phyloP scores from a whole-genome alignment of 1,284 basidiomycete species.

The Farysia itapuensis region DNA sequence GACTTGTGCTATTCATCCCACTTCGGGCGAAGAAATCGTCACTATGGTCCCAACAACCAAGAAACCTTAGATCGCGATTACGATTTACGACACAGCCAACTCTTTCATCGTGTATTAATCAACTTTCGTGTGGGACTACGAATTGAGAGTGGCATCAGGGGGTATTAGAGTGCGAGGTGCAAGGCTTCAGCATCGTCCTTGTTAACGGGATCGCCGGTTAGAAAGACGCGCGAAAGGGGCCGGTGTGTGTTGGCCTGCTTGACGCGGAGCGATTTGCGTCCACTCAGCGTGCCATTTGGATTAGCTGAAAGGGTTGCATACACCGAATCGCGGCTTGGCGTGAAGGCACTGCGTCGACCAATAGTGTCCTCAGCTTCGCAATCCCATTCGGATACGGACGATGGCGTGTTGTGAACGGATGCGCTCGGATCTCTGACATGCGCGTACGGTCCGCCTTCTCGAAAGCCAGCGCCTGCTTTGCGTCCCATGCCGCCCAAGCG shows the following conservation, averaged over 20 bases:
- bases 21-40: conserved; percentile 53
- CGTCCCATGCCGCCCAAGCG: conserved; percentile 25
- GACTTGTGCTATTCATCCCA: conserved; percentile 59
- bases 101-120: neutral
- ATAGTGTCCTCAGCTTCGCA: neutral
- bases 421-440: neutral
- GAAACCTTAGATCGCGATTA: conserved; percentile 8
- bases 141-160: neutral
- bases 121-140: neutral
- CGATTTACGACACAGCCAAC: neutral
- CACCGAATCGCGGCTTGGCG: conserved; percentile 3
- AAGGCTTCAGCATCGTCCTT: conserved; percentile 7
- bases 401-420: neutral
- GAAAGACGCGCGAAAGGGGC: conserved; percentile 31
- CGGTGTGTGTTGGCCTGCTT: conserved; percentile 8
- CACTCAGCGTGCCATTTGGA: conserved; percentile 29
- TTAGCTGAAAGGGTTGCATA: conserved; percentile 12
- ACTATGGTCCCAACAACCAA: conserved; percentile 35
- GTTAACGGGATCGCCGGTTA: conserved; percentile 32
- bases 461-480: conserved; percentile 8
- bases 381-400: neutral
- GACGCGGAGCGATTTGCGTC: conserved; percentile 26
- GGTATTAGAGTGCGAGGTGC: neutral
- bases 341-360: neutral
- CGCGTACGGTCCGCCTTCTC: neutral